These are phyloP conservation scores for Pseudotulostoma volvatum DNA, from an alignment of 495 filamentous ascomycete genomes.

Conservation along the genomic window DNA sequence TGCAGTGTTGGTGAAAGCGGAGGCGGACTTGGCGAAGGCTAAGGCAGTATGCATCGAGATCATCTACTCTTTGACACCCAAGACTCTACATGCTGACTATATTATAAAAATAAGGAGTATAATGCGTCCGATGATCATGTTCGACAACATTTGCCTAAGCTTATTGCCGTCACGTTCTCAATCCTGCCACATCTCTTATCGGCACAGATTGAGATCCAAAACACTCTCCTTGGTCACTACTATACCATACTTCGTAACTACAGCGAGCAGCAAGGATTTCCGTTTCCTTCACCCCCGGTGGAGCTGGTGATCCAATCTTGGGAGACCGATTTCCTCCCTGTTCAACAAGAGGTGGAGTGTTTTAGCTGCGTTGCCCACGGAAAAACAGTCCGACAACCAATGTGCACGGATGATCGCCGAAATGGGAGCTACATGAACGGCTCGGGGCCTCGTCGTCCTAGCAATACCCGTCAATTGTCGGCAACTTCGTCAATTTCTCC, in stretches of 20 bases:
- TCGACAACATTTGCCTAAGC: slow-evolving; percentile 53
- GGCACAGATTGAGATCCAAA: slow-evolving; percentile 65
- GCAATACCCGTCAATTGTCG: slow-evolving; percentile 4
- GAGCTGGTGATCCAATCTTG: slow-evolving; percentile 55
- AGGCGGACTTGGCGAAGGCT: slow-evolving; percentile 52
- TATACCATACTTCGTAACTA: slow-evolving; percentile 75
- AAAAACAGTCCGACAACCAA: slow-evolving; percentile 52
- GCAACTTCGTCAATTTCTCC: slow-evolving; percentile 1
- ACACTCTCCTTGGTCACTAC: slow-evolving; percentile 62
- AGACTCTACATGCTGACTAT: neutral
- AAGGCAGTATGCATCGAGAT: slow-evolving; percentile 48
- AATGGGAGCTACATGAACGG: slow-evolving; percentile 15
- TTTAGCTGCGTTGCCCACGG: slow-evolving; percentile 53
- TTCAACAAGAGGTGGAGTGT: slow-evolving; percentile 57
- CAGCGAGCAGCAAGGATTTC: slow-evolving; percentile 53
- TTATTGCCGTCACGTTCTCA: slow-evolving; percentile 59
- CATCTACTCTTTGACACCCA: neutral
- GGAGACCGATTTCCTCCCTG: slow-evolving; percentile 45
- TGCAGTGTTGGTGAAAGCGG: slow-evolving; percentile 54
- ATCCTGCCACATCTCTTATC: slow-evolving; percentile 62
- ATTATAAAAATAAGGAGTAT: slow-evolving; percentile 60
- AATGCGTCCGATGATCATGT: slow-evolving; percentile 68
- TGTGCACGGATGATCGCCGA: slow-evolving; percentile 30
- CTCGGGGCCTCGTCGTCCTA: slow-evolving; percentile 8
- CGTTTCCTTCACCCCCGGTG: slow-evolving; percentile 56